Evolutionary conservation across 805 yeast species (phyloP).

Genomic region (Torulaspora maleeae): DNA sequence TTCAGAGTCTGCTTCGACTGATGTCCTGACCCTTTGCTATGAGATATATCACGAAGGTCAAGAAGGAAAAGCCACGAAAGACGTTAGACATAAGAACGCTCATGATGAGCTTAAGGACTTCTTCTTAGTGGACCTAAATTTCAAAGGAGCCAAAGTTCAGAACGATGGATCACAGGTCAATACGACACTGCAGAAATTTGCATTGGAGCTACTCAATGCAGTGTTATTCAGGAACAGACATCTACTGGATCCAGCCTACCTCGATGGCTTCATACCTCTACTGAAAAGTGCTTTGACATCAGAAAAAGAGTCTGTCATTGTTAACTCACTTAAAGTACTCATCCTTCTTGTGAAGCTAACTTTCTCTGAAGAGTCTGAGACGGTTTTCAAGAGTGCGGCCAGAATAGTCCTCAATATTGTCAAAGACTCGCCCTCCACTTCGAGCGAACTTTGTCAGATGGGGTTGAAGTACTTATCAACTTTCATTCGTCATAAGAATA

Average conservation of each 20-base stretch:
- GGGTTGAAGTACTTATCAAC: slow-evolving; percentile 70
- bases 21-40: slow-evolving; percentile 64
- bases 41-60: slow-evolving; percentile 61
- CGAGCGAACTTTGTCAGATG: slow-evolving; percentile 73
- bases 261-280: slow-evolving; percentile 71
- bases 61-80: background rate
- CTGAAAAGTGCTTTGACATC: slow-evolving; percentile 57
- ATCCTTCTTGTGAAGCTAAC: slow-evolving; percentile 57
- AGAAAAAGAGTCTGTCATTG: slow-evolving; percentile 72
- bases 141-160: slow-evolving; percentile 51
- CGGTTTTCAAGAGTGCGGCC: slow-evolving; percentile 54
- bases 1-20: slow-evolving; percentile 50
- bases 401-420: slow-evolving; percentile 58
- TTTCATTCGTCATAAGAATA: slow-evolving; percentile 63
- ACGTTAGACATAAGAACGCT: background rate
- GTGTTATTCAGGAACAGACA: slow-evolving; percentile 61
- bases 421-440: slow-evolving; percentile 72
- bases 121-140: slow-evolving; percentile 67
- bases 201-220: slow-evolving; percentile 69
- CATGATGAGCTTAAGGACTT: slow-evolving; percentile 52
- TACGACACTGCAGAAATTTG: slow-evolving; percentile 64
- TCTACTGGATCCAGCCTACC: slow-evolving; percentile 53
- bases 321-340: slow-evolving; percentile 61
- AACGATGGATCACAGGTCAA: slow-evolving; percentile 53
- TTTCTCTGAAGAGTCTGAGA: slow-evolving; percentile 46